phyloP scores from a whole-genome alignment of 2,329 filamentous ascomycete species.

The Orbilia javanica region DNA sequence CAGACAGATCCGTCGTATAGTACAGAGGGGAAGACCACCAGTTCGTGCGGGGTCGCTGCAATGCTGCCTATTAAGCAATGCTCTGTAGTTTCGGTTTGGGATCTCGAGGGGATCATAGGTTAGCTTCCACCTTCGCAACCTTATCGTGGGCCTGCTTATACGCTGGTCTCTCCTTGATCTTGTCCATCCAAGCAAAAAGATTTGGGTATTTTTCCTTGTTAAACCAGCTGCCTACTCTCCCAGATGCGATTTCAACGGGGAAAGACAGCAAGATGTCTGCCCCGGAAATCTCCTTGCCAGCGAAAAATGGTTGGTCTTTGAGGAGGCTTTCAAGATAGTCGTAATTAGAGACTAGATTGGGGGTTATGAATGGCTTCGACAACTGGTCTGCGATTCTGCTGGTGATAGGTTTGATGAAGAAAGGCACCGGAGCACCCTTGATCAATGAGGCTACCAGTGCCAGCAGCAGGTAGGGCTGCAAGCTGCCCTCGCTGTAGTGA shows the following conservation, averaged over 20 bases:
- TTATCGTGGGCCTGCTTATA: slow-evolving; percentile 59
- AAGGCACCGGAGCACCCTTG: slow-evolving; percentile 72
- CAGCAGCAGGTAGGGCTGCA: slow-evolving; percentile 80
- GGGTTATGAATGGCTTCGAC: slow-evolving; percentile 57
- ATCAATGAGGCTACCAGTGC: slow-evolving; percentile 74
- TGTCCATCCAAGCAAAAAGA: slow-evolving; percentile 60
- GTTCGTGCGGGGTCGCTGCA: no score
- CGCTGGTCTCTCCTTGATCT: slow-evolving; percentile 59
- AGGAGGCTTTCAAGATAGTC: slow-evolving; percentile 60
- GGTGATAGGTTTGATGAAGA: slow-evolving; percentile 77
- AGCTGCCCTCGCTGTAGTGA: slow-evolving; percentile 85
- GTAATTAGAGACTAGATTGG: slow-evolving; percentile 60
- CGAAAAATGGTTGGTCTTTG: slow-evolving; percentile 57
- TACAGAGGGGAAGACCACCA: no score
- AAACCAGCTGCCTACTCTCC: slow-evolving; percentile 49
- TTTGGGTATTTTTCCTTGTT: slow-evolving; percentile 59
- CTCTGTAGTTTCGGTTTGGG: no score
- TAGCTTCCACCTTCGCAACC: slow-evolving; percentile 29
- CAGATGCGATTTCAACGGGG: slow-evolving; percentile 57
- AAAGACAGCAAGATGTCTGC: slow-evolving; percentile 60
- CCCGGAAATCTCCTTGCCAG: slow-evolving; percentile 59
- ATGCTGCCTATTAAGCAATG: no score
- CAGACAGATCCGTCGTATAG: no score
- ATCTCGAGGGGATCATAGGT: not conserved
- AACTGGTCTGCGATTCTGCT: slow-evolving; percentile 61